Evolutionary conservation across 2,329 filamentous ascomycete genomes (phyloP).

Genomic region (Esteya vermicola): DNA sequence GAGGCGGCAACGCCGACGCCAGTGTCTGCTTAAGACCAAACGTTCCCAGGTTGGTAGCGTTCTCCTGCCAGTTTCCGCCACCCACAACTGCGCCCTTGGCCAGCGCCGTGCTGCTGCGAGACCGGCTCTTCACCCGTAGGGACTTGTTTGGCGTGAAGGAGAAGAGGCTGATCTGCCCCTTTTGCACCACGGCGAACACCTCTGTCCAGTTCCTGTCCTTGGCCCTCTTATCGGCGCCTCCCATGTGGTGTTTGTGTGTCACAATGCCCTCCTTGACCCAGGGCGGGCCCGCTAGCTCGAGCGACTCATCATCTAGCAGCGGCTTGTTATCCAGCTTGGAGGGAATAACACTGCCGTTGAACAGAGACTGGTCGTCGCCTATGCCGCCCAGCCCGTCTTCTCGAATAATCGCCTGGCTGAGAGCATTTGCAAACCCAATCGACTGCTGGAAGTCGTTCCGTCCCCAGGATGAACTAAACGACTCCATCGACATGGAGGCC

Average conservation of each 20-base stretch:
- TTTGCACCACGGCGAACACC: constrained; percentile 91
- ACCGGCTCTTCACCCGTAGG: constrained; percentile 50
- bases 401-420: constrained; percentile 92
- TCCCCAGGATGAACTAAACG: constrained; percentile 52
- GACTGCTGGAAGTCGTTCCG: constrained; percentile 84
- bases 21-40: constrained; percentile 86
- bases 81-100: constrained; percentile 57
- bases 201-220: constrained; percentile 93
- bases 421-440: constrained; percentile 91
- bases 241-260: constrained; percentile 91
- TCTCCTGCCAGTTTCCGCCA: constrained; percentile 96
- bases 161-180: constrained; percentile 86
- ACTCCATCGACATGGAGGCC: constrained; percentile 85
- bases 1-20: constrained; percentile 75
- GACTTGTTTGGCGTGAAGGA: constrained; percentile 80
- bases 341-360: constrained; percentile 9
- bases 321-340: constrained; percentile 29
- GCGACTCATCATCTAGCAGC: constrained; percentile 78
- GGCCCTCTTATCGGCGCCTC: constrained; percentile 77
- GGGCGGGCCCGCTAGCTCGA: constrained; percentile 85
- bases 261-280: constrained; percentile 97
- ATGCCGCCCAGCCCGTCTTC: constrained; percentile 49
- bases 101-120: constrained; percentile 31
- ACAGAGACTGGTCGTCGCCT: constrained; percentile 16
- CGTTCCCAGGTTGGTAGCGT: constrained; percentile 75